Evolutionary conservation across 1,284 basidiomycete genomes (phyloP).

Genomic region (Fomitiporia mediterranea): DNA sequence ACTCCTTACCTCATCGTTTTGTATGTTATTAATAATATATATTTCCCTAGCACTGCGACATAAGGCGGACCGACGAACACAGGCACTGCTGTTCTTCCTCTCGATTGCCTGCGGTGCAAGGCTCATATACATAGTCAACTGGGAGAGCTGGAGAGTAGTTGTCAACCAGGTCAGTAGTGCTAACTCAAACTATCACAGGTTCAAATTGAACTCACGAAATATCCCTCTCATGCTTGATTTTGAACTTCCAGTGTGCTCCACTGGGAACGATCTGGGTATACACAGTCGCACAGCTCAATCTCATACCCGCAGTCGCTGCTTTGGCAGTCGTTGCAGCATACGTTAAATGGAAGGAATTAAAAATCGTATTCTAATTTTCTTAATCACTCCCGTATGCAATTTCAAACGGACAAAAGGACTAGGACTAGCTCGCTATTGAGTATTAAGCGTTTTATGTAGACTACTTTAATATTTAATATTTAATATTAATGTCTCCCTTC

Average conservation of each 20-base stretch:
- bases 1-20: not conserved
- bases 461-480: not conserved
- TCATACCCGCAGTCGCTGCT: conserved; percentile 55
- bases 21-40: not conserved
- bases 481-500: not conserved
- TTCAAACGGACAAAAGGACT: conserved; percentile 11
- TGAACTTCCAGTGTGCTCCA: conserved; percentile 53
- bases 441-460: not conserved
- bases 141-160: conserved; percentile 57
- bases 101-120: conserved; percentile 55
- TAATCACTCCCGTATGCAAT: not conserved
- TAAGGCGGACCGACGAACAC: conserved; percentile 48
- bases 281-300: conserved; percentile 58
- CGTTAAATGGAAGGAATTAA: conserved; percentile 57
- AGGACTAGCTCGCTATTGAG: too few species aligned
- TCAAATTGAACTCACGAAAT: too few species aligned
- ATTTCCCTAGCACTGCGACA: conserved; percentile 51
- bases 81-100: conserved; percentile 52
- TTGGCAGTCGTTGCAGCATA: conserved; percentile 50
- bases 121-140: conserved; percentile 67
- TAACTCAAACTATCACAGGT: too few species aligned
- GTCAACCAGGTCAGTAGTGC: conserved; percentile 58
- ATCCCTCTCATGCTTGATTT: conserved; percentile 7
- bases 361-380: conserved; percentile 34
- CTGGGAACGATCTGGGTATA: conserved; percentile 74